These are phyloP conservation scores for Furcasterigmium sp. DNA, from an alignment of 2,329 filamentous ascomycete species.

Conservation along the genomic window DNA sequence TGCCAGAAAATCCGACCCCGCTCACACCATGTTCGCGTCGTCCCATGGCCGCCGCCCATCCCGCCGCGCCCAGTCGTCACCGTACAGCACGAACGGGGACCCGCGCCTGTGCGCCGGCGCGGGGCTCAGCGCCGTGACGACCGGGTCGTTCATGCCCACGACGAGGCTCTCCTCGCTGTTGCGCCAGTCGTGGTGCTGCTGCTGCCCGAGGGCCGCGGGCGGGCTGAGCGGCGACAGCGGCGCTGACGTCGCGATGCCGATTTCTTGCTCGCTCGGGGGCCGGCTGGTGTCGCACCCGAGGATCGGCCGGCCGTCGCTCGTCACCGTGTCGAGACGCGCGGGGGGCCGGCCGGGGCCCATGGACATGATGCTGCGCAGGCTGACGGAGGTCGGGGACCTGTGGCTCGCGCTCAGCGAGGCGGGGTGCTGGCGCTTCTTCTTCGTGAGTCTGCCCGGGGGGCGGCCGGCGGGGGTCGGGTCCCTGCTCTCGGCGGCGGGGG, in stretches of 20 bases:
- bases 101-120: constrained; percentile 13
- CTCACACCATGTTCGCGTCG: not conserved
- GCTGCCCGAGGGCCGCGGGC: not conserved
- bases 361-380: constrained; percentile 20
- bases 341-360: constrained; percentile 10
- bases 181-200: constrained; percentile 12
- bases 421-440: constrained; percentile 10
- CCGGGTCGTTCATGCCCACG: constrained; percentile 21
- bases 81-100: not conserved
- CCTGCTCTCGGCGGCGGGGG: constrained; percentile 13
- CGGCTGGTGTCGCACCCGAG: constrained; percentile 6
- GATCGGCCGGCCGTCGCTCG: constrained; percentile 7
- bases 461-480: constrained; percentile 13
- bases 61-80: not conserved
- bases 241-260: not conserved
- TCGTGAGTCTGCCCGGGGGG: constrained; percentile 4
- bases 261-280: constrained; percentile 2
- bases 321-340: constrained; percentile 5
- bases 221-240: not conserved
- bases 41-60: not conserved
- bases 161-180: constrained; percentile 25
- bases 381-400: constrained; percentile 20
- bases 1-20: not conserved
- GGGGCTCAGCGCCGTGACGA: constrained; percentile 18
- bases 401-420: constrained; percentile 7